A percentile compares a stretch with the other conserved stretches of the same genome.
phyloP scores from a whole-genome alignment of 2,329 filamentous ascomycete genomes.

The Massarina eburnea region DNA sequence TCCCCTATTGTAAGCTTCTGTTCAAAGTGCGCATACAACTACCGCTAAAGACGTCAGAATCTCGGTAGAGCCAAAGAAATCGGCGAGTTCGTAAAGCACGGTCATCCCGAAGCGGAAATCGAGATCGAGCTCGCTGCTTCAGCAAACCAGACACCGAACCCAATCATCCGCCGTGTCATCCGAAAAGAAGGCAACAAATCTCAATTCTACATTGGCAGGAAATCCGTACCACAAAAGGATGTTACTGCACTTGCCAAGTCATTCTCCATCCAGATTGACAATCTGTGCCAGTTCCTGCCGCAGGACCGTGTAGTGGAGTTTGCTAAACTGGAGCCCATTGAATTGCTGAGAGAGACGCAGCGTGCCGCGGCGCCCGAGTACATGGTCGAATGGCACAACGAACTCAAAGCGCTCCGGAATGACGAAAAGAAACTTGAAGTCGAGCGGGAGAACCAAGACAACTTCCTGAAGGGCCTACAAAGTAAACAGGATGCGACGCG shows the following conservation, averaged over 20 bases:
- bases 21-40: background rate
- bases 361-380: slow-evolving; percentile 81
- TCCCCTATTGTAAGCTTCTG: slow-evolving; percentile 57
- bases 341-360: slow-evolving; percentile 82
- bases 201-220: slow-evolving; percentile 76
- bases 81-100: slow-evolving; percentile 92
- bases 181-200: slow-evolving; percentile 79
- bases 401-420: slow-evolving; percentile 70
- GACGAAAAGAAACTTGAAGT: slow-evolving; percentile 67
- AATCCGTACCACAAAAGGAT: slow-evolving; percentile 59
- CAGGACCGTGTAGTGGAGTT: slow-evolving; percentile 97
- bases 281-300: slow-evolving; percentile 93
- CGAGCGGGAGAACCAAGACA: slow-evolving; percentile 59
- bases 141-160: slow-evolving; percentile 61
- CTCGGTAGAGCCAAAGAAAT: slow-evolving; percentile 83
- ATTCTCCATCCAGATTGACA: slow-evolving; percentile 93
- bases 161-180: slow-evolving; percentile 74
- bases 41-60: slow-evolving; percentile 50
- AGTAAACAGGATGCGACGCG: slow-evolving; percentile 72
- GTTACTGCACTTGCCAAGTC: slow-evolving; percentile 68
- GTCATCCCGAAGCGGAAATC: slow-evolving; percentile 72
- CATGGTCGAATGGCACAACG: slow-evolving; percentile 76
- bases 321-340: slow-evolving; percentile 76
- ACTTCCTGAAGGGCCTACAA: slow-evolving; percentile 68
- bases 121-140: slow-evolving; percentile 85